Evolutionary conservation across 306 rosid genomes (phyloP).

Genomic region (Abrus pulchellus): DNA sequence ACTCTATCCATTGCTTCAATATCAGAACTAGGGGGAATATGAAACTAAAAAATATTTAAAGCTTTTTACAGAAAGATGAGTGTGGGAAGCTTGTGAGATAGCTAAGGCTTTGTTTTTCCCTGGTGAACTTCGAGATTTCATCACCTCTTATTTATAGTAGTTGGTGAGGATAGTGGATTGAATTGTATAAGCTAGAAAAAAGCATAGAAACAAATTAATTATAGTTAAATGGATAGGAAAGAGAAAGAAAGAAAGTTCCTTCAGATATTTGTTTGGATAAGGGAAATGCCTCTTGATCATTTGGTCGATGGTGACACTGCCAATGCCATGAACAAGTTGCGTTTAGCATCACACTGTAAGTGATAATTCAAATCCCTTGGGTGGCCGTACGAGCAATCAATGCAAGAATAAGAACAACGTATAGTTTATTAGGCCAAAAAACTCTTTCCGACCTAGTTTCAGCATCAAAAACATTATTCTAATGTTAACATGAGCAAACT

Average conservation of each 20-base stretch:
- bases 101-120: slow-evolving; percentile 51
- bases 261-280: slow-evolving; percentile 91
- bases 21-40: slow-evolving; percentile 6
- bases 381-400: slow-evolving; percentile 49
- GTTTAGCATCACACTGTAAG: slow-evolving; percentile 57
- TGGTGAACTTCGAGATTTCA: slow-evolving; percentile 60
- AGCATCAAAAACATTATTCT: slow-evolving; percentile 57
- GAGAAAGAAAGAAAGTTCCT: slow-evolving; percentile 62
- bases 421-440: slow-evolving; percentile 40
- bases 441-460: slow-evolving; percentile 56
- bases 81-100: slow-evolving; percentile 30
- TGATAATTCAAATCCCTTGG: slow-evolving; percentile 52
- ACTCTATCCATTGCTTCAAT: slow-evolving; percentile 74
- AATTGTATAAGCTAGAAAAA: slow-evolving; percentile 53
- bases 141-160: slow-evolving; percentile 77
- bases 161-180: slow-evolving; percentile 53
- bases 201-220: slow-evolving; percentile 41
- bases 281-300: slow-evolving; percentile 70
- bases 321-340: slow-evolving; percentile 67
- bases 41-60: slow-evolving; percentile 6
- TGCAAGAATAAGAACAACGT: slow-evolving; percentile 60
- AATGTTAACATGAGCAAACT: slow-evolving; percentile 31
- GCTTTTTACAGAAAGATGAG: neutral
- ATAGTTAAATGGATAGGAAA: slow-evolving; percentile 62
- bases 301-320: slow-evolving; percentile 68